Conservation (phyloP, 176 grass and related monocot genomes). For the Rhynchospora pubera region DNA sequence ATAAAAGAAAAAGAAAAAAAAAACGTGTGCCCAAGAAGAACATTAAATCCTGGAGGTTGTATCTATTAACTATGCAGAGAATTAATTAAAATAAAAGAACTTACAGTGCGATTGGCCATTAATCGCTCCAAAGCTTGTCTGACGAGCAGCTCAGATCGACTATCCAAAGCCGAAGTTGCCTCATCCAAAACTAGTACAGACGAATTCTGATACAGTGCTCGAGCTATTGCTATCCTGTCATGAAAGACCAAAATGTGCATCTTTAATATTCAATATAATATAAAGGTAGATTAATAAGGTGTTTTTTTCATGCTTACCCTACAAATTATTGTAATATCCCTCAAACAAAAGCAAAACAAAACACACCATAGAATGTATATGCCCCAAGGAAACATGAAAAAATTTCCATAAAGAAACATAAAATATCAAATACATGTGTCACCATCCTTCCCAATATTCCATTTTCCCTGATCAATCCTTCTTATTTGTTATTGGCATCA, state of each 20-base stretch:
- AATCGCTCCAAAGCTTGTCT: slow-evolving; percentile 53
- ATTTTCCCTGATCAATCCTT: too few species aligned
- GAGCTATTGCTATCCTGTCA: slow-evolving; percentile 55
- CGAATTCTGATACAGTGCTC: slow-evolving; percentile 64
- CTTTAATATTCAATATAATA: not conserved
- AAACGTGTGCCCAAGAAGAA: not conserved
- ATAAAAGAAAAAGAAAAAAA: slow-evolving; percentile 8
- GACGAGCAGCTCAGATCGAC: slow-evolving; percentile 51
- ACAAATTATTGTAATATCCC: not conserved
- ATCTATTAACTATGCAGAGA: not conserved
- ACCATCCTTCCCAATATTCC: too few species aligned
- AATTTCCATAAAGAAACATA: too few species aligned
- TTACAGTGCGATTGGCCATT: slow-evolving; percentile 38
- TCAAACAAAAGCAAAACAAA: not conserved
- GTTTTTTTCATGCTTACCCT: not conserved
- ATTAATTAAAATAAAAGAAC: not conserved
- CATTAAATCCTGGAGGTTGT: not conserved
- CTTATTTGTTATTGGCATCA: too few species aligned
- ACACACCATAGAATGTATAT: not conserved
- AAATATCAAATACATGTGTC: too few species aligned
- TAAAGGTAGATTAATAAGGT: not conserved
- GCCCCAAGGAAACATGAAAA: too few species aligned
- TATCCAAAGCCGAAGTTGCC: slow-evolving; percentile 77
- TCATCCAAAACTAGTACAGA: slow-evolving; percentile 71
- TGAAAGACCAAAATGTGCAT: slow-evolving; percentile 10